Percentiles rank a stretch among this genome's conserved stretches.
Conservation (phyloP, 2,329 filamentous ascomycete genomes). For the Alternaria panax region DNA sequence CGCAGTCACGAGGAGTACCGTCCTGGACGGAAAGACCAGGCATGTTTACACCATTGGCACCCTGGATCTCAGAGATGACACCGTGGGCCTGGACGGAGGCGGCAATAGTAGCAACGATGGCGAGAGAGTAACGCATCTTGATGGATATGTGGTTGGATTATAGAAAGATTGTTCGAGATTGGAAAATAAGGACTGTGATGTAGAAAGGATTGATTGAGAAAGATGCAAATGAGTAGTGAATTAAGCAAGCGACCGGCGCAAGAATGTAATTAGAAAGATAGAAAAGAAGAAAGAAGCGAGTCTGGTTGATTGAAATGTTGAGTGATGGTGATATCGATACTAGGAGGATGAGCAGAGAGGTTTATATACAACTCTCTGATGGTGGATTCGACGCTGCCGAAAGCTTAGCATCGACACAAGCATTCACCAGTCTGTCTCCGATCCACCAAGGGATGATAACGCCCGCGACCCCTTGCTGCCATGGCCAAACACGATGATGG, state of each 20-base stretch:
- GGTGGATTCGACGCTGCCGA: constrained; percentile 4
- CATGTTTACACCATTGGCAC: constrained; percentile 69
- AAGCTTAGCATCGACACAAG: constrained; percentile 45
- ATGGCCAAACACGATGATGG: constrained; percentile 25
- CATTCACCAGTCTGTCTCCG: constrained; percentile 27
- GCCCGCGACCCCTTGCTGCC: constrained; percentile 10
- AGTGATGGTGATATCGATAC: constrained; percentile 35
- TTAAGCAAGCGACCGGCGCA: constrained; percentile 49
- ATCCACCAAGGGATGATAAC: constrained; percentile 8
- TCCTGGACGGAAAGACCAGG: constrained; percentile 68
- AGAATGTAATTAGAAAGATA: constrained; percentile 40
- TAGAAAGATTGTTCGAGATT: constrained; percentile 5
- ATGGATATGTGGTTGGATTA: constrained; percentile 21
- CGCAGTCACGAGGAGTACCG: constrained; percentile 72
- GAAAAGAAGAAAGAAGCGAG: constrained; percentile 38
- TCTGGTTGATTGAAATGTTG: constrained; percentile 18
- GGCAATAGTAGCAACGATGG: constrained; percentile 56
- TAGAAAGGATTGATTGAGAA: constrained; percentile 1
- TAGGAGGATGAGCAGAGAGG: constrained; percentile 14
- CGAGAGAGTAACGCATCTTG: constrained; percentile 59
- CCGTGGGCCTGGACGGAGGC: constrained; percentile 65
- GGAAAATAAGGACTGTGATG: not conserved
- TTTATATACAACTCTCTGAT: constrained; percentile 39
- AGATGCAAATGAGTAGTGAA: constrained; percentile 15
- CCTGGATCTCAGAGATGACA: constrained; percentile 63